These are phyloP conservation scores for Verticillium albo-atrum DNA, from an alignment of 2,329 filamentous ascomycete species.

Conservation along the genomic window DNA sequence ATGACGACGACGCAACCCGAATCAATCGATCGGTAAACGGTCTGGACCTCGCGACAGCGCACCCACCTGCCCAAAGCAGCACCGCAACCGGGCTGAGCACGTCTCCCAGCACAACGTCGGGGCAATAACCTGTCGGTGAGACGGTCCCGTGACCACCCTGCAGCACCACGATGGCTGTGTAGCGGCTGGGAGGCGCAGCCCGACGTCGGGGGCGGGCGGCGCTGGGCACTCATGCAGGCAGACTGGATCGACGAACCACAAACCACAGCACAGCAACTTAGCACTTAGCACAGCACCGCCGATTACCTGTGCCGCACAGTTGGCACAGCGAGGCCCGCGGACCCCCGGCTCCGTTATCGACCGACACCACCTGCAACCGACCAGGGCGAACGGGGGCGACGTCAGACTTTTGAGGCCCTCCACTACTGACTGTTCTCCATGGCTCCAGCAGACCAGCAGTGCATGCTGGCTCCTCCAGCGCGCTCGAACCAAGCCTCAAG, in stretches of 20 bases:
- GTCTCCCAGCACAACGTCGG: not conserved
- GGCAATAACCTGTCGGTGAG: not conserved
- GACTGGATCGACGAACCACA: conserved; percentile 1
- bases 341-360: not conserved
- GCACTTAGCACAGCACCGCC: not conserved
- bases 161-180: not conserved
- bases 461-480: not conserved
- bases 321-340: conserved; percentile 5
- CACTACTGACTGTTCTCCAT: not conserved
- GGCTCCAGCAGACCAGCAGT: not conserved
- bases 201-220: not conserved
- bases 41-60: not conserved
- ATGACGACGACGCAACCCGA: not conserved
- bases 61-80: not conserved
- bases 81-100: not conserved
- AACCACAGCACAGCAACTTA: not conserved
- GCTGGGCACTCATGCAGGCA: conserved; percentile 14
- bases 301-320: not conserved
- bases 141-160: not conserved
- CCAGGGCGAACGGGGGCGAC: not conserved
- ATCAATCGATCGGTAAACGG: not conserved
- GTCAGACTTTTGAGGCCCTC: conserved; percentile 11
- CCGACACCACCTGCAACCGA: not conserved
- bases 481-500: not conserved
- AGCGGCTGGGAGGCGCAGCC: conserved; percentile 1